Conservation (phyloP, 805 yeast genomes). For the Lachancea quebecensis region DNA sequence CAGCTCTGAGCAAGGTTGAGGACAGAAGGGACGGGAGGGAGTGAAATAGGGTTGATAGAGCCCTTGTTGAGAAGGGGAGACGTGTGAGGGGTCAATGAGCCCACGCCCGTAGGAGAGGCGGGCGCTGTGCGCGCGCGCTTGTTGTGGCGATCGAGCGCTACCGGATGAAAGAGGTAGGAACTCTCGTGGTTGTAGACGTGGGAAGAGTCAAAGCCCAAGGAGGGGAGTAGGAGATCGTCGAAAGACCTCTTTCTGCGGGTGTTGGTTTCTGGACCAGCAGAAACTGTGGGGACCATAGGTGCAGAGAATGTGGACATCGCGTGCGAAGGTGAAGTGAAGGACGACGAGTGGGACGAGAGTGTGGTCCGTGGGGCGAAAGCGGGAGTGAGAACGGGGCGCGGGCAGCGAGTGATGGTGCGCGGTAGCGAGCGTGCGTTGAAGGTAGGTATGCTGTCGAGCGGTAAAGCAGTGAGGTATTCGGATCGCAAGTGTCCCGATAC, state of each 20-base stretch:
- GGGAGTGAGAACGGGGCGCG: no score
- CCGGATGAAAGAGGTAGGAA: conserved; percentile 4
- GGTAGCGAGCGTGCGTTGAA: no score
- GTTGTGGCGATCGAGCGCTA: conserved; percentile 2
- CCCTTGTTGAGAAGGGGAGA: conserved; percentile 20
- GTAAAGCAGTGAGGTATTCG: no score
- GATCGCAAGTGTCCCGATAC: no score
- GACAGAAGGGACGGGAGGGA: conserved; percentile 1
- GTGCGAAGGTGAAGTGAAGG: not conserved
- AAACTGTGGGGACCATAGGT: not conserved
- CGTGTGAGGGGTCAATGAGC: conserved; percentile 19
- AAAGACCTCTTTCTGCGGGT: conserved; percentile 9
- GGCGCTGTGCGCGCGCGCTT: conserved; percentile 29
- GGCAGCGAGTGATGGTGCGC: no score
- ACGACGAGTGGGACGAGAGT: not conserved
- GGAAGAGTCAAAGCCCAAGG: conserved; percentile 4
- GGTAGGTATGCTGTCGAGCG: no score
- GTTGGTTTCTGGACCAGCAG: conserved; percentile 8
- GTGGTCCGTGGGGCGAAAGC: not conserved
- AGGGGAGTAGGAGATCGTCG: conserved; percentile 21
- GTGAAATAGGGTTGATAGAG: conserved; percentile 1
- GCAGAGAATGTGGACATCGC: conserved; percentile 10
- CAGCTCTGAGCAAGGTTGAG: not conserved
- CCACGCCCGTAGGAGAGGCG: conserved; percentile 20
- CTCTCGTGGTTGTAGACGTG: conserved; percentile 3